Evolutionary conservation across 352 stramenopile genomes (phyloP), one percentile per base, ranked within the genome.

Genomic region (Elongisporangium senticosum): DNA sequence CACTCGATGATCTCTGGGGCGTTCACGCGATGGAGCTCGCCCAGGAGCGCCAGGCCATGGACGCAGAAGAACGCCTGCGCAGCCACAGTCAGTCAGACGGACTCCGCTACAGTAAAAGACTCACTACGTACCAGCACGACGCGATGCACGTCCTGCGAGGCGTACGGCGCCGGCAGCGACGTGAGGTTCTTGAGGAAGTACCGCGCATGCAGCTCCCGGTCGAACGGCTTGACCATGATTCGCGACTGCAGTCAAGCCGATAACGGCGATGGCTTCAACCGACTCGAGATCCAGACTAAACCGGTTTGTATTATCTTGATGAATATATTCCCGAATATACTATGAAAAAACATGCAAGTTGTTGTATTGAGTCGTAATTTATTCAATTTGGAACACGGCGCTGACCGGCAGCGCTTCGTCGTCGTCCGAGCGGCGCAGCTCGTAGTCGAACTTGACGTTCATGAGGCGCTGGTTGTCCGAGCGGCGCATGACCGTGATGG

Each of bases 401-500:
- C 71, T 76, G 56, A 78, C 78, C 19, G 77, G 78, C 49, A 76
- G 63, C 43, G 66, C 68, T 55, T 67, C 63, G 40, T 72, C 58
- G 53, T 82, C 65, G 49, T 92, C 86, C 14, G 72, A 67, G 53
- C 79, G 83, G 55, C 77, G 72, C 11, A 95, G 67, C 52, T 77
- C 73, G 62, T 87, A 89, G 49, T 92, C 79, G 53, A 91, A 90
- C 75, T 92, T 90, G 63, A 95, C 86, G 61, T 93, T 95, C 77
- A 95, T 89, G 58, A 95, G 74, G 53, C 86, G 80, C 69, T 95
- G 86, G 71, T 95, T 95, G 71, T 95, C 84, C 17, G 74, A 61
- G 62, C 86, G 84, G 53, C 86, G 80, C 58, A 75, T 79, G 58
- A 95, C 83, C n/a, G 72, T 47, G 61, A 95, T 81, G 33, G 81